Base-by-base conservation (phyloP, 352 stramenopile species). In the Elongisporangium prolatum region DNA sequence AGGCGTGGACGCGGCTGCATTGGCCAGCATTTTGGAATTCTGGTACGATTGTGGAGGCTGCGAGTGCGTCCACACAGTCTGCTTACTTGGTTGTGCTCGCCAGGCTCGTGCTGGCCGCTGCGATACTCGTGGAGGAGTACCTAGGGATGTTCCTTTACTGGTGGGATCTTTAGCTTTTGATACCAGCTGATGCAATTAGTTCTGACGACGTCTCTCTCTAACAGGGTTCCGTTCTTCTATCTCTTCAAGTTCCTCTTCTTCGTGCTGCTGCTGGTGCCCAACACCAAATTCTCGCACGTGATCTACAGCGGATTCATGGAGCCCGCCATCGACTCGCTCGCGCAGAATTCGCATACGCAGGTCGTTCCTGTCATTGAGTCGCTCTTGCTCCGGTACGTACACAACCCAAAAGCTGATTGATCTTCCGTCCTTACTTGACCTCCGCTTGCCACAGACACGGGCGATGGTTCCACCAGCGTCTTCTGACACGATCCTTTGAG, bases 221-320 rank as follows among this genome's bases (percentile, higher is more conserved):
- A 17, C 28, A 82, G 75, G 75, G 72, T 91, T 25, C 80, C 80
- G 20, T 87, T 90, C 48, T 91, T 84, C 64, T 91, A 88, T 56
- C 58, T 91, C 18, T 85, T 85, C 78, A 91, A 91, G 64, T 86
- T 78, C 50, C 47, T 68, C 44, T 60, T 88, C 21, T 59, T 88
- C 24, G 76, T 70, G 2, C 63, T 91, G 14, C 51, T 89, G 57
- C 62, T 91, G 48, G 71, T 71, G 38, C 80, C 80, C 40, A 82
- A 74, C 56, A 78, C 77, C 52, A 84, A 91, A 77, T 76, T 90
- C 34, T 63, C 68, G 16, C 80, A 90, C 59, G 52, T 87, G 6
- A 61, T 88, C n/a, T 88, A 82, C 54, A 72, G 87, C 55, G 67
- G 80, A 11, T 83, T 87, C 54, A 75, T 90, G 34, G 68, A 79